Conservation (phyloP, 768 basidiomycete species). For the Porpolomopsis calyptriformis region DNA sequence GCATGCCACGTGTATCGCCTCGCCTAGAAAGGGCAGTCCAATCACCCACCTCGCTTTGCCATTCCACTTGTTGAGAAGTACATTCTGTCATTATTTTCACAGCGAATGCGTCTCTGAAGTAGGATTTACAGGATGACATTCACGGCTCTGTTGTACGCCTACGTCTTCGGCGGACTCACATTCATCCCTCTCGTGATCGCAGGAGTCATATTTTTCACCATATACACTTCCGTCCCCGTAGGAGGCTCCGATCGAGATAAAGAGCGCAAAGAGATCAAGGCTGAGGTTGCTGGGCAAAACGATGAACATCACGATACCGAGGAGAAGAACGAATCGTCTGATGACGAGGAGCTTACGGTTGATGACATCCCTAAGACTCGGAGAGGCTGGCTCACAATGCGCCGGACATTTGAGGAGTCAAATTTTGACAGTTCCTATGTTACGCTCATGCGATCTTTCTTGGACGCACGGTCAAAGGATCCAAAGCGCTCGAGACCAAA, state of each 20-base stretch:
- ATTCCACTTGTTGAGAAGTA: no score
- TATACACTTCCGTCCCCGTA: constrained; percentile 84
- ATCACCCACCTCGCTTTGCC: no score
- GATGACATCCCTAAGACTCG: constrained; percentile 54
- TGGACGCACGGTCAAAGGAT: constrained; percentile 77
- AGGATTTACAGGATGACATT: no score
- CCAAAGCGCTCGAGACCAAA: constrained; percentile 76
- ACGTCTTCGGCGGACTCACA: constrained; percentile 83
- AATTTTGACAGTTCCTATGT: constrained; percentile 60
- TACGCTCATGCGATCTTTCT: constrained; percentile 65
- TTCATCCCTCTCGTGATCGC: constrained; percentile 72
- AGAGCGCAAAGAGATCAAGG: constrained; percentile 24
- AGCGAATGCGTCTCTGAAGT: no score
- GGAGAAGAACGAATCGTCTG: not conserved
- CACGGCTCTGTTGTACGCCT: constrained; percentile 68
- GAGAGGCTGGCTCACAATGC: constrained; percentile 77
- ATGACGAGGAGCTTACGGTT: not conserved
- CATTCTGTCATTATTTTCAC: no score
- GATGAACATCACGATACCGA: constrained; percentile 2
- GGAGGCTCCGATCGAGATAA: constrained; percentile 41
- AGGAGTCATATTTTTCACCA: constrained; percentile 44
- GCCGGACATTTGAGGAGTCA: constrained; percentile 65
- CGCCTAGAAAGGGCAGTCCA: no score
- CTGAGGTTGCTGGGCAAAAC: constrained; percentile 18
- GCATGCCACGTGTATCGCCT: no score